Base-by-base conservation (phyloP, 2,329 filamentous ascomycete genomes). In the Colletotrichum ledebouriae region DNA sequence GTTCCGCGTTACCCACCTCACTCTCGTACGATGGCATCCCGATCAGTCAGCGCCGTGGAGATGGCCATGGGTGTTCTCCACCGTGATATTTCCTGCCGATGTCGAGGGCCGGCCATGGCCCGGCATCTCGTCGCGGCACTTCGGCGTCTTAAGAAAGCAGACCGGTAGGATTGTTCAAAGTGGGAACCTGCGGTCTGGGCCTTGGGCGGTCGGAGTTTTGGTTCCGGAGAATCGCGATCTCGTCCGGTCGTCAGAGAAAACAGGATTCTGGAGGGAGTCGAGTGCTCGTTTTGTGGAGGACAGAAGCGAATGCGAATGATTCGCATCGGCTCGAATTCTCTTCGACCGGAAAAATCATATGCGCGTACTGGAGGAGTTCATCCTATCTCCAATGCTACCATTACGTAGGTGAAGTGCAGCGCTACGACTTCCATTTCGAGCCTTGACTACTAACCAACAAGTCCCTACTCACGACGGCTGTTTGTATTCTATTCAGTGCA, bases 21-120 rank as follows among this genome's bases (percentile, higher is more conserved):
- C 6, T 29, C 29, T 67, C 59, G 44, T 67, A 58, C 52, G 64
- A 67, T 59, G 20, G 41, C 15, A n/a, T 15, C 20, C 59, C 64
- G 52, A 67, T 67, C 64, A 67, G 64, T 59, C 64, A 67, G 39
- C 65, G 63, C 53, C 65, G 53, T 63, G 60, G 60, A 7, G 37
- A 25, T 22, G 2, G 10, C 7, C 37, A 39, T 39, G 13, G 13
- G 11, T 39, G 7, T 15, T 15, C 37, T 22, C 65, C 65, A 59
- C 61, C 34, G 12, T 59, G 46, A n/a, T 9, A 25, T 25, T 44
- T 59, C 39, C 20, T 41, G 29, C 55, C 53, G 60, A 41, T 29
- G n/a, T 29, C 22, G 34, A 53, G 39, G 39, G 22, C 65, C 65
- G 60, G 53, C 47, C 37, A 20, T 53, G 44, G 33, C 53, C 60